Percentiles rank a stretch among this genome's conserved stretches.
Conservation (phyloP, 1,284 basidiomycete genomes). For the Malassezia sympodialis region DNA sequence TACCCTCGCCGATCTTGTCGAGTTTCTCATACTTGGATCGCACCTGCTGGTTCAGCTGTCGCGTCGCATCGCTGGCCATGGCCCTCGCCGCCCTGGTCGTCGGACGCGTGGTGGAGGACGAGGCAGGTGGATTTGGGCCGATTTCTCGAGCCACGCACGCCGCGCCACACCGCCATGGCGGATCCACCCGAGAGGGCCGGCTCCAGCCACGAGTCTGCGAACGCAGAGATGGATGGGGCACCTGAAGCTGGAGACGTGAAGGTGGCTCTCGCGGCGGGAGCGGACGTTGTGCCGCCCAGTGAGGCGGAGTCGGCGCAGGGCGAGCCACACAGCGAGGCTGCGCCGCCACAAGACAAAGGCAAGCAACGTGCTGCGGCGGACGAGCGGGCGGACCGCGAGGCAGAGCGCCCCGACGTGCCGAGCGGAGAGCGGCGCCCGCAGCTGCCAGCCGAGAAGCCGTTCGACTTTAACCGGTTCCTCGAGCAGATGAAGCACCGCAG, state of each 20-base stretch:
- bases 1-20: conserved; percentile 66
- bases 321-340: neutral
- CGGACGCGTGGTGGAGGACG: neutral
- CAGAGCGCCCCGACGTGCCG: neutral
- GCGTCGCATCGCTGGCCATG: conserved; percentile 32
- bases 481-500: conserved; percentile 47
- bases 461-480: conserved; percentile 47
- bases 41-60: conserved; percentile 23
- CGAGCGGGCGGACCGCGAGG: neutral
- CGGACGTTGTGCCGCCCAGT: neutral
- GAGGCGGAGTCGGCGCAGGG: neutral
- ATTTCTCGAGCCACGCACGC: neutral
- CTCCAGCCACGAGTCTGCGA: neutral
- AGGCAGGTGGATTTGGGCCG: neutral
- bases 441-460: conserved; percentile 27
- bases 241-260: neutral
- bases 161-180: neutral
- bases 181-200: neutral
- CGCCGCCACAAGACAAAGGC: neutral
- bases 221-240: neutral
- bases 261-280: neutral
- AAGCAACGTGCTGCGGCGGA: neutral
- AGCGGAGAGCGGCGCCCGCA: neutral
- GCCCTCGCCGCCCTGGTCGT: neutral
- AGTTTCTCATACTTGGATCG: conserved; percentile 29